phyloP scores from a whole-genome alignment of 163 green algal genomes.

The Coccomyxa subellipsoidea region DNA sequence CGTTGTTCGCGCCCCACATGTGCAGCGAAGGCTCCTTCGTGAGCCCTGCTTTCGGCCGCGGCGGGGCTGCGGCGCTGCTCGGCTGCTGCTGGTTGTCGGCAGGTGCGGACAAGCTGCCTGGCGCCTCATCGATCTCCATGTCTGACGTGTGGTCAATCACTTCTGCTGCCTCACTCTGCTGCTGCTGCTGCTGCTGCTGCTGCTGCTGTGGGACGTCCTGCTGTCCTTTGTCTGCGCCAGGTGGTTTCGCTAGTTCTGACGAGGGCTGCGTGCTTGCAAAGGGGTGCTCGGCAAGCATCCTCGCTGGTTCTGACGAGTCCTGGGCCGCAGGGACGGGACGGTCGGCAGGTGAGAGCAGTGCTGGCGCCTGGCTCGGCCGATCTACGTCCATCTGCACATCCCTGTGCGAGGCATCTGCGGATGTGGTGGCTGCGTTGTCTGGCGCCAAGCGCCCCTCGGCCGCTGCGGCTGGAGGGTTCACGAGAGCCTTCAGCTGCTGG shows the following conservation, averaged over 20 bases:
- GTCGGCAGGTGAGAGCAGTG: too few relatives aligned
- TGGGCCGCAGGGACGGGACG: too few relatives aligned
- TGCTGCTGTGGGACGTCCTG: neutral
- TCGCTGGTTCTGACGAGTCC: too few relatives aligned
- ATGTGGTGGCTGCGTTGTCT: neutral
- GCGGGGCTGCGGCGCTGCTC: neutral
- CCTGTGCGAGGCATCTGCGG: neutral
- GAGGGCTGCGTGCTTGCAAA: neutral
- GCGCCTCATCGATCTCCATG: neutral
- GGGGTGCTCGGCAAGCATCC: too few relatives aligned
- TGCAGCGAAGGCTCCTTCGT: neutral
- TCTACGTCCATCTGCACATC: neutral
- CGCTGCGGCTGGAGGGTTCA: neutral
- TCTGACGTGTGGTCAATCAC: neutral
- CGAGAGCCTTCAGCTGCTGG: neutral
- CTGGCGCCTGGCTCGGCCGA: neutral
- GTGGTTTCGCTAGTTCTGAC: neutral
- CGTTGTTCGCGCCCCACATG: too few relatives aligned
- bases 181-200: neutral
- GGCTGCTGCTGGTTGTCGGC: neutral
- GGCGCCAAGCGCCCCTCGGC: too few relatives aligned
- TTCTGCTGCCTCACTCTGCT: neutral
- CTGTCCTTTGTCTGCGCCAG: neutral
- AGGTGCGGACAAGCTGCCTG: neutral
- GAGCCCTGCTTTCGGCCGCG: neutral